Conservation (phyloP, 2,329 filamentous ascomycete species). For the Macrophomina phaseolina region DNA sequence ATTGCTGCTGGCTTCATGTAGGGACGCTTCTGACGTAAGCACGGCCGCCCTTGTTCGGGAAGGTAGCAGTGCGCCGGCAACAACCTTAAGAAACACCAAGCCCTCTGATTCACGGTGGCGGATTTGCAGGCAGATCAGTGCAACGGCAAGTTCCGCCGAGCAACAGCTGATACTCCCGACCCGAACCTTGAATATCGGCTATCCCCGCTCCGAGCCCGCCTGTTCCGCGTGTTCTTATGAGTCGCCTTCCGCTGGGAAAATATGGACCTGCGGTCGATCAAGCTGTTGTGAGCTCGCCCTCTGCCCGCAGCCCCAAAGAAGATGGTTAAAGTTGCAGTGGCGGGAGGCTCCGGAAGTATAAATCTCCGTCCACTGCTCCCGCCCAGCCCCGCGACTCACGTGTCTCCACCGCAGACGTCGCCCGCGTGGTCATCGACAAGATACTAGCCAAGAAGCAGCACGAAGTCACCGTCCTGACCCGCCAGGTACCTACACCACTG, state of each 20-base stretch:
- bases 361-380: neutral
- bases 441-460: slow-evolving; percentile 58
- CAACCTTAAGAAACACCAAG: slow-evolving; percentile 6
- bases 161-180: slow-evolving; percentile 6
- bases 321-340: slow-evolving; percentile 42
- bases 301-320: neutral
- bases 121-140: neutral
- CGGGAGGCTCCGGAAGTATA: slow-evolving; percentile 40
- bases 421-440: slow-evolving; percentile 58
- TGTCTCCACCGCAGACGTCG: slow-evolving; percentile 53
- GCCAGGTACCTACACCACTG: slow-evolving; percentile 45
- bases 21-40: neutral
- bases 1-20: neutral
- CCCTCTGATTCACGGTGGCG: neutral
- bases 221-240: neutral
- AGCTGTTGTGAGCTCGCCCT: neutral
- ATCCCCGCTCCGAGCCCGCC: slow-evolving; percentile 11
- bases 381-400: neutral
- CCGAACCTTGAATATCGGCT: slow-evolving; percentile 7
- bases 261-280: neutral
- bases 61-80: neutral
- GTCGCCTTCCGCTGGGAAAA: neutral
- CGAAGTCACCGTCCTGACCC: slow-evolving; percentile 58
- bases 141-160: slow-evolving; percentile 9
- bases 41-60: neutral